phyloP scores from a whole-genome alignment of 2,329 filamentous ascomycete species.

The Hymenoscyphus linearis region DNA sequence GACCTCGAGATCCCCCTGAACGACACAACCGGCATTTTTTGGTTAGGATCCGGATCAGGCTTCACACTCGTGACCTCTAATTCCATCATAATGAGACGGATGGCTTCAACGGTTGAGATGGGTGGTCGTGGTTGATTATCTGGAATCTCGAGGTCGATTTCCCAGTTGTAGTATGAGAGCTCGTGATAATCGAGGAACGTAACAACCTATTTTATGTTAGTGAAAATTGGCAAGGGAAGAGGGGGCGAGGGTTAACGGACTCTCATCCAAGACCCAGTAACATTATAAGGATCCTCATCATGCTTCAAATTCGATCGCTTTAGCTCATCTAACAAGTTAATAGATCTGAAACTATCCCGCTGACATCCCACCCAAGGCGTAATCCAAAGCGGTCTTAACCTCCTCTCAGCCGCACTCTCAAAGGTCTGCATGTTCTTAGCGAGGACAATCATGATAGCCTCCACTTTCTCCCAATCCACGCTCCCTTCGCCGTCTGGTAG shows the following conservation, averaged over 20 bases:
- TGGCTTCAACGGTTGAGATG: conserved; percentile 60
- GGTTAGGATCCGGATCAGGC: conserved; percentile 51
- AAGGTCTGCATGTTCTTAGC: conserved; percentile 55
- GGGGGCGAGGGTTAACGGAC: conserved; percentile 39
- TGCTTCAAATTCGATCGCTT: background rate
- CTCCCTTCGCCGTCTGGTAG: conserved; percentile 52
- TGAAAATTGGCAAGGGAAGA: background rate
- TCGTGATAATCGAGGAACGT: conserved; percentile 59
- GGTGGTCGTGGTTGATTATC: conserved; percentile 43
- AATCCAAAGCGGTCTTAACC: conserved; percentile 12
- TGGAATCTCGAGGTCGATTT: conserved; percentile 32
- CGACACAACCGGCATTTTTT: conserved; percentile 58
- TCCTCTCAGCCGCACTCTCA: conserved; percentile 14
- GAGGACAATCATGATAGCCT: conserved; percentile 66
- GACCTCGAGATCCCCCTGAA: conserved; percentile 59
- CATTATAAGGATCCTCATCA: conserved; percentile 59
- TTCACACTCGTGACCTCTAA: conserved; percentile 58
- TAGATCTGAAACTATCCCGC: conserved; percentile 10
- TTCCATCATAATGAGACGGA: conserved; percentile 65
- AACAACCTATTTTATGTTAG: background rate
- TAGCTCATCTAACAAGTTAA: conserved; percentile 1
- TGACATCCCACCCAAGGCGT: conserved; percentile 13
- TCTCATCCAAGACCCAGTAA: conserved; percentile 67
- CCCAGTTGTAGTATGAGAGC: conserved; percentile 68
- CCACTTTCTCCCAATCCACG: conserved; percentile 77